Base-by-base conservation (phyloP, 2,329 filamentous ascomycete genomes). In the Aspergillus arachidicola region DNA sequence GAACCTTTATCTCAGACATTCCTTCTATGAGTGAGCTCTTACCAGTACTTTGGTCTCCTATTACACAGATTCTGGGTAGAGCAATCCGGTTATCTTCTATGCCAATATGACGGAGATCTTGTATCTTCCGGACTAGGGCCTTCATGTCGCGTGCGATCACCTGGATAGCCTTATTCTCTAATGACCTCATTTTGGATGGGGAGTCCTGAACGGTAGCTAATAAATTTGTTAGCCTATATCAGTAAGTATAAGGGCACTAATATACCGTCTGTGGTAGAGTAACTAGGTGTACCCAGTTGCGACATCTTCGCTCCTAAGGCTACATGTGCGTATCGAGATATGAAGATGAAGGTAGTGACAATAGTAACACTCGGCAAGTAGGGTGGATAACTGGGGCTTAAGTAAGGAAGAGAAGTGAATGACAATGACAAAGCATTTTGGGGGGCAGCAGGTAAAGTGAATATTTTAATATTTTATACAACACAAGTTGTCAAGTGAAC, bases 21-120 rank as follows among this genome's bases (percentile, higher is more conserved):
- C 86, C 88, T 14, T 88, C 88, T 58, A 85, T 84, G 0, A 86
- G 73, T 0, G 84, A 93, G 0, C 89, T 93, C 73, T 97, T 97
- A 0, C 93, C 94, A 0, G 92, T 90, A 0, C 87, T 91, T 71
- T 97, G 93, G 56, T 96, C 93, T 0, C 93, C 93, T 0, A 96
- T 87, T 0, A 96, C 86, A 6, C 94, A 91, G 11, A 96, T 87
- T 68, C 93, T 92, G 0, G 93, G 92, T 0, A 96, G 80, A 0
- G 87, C 86, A 0, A 92, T 86, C 0, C 81, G 72, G 5, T 88
- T 85, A 21, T 91, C 86, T 57, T 91, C 88, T 0, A 96, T 88
- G 0, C 91, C 91, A 0, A 94, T 83, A 6, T 88, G 84, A 57
- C 92, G 87, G 0, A 97, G 84, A 55, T 90, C 86, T 57, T 80